These are phyloP conservation scores for Pythium vanterpoolii DNA, from an alignment of 352 stramenopile species.

Conservation along the genomic window DNA sequence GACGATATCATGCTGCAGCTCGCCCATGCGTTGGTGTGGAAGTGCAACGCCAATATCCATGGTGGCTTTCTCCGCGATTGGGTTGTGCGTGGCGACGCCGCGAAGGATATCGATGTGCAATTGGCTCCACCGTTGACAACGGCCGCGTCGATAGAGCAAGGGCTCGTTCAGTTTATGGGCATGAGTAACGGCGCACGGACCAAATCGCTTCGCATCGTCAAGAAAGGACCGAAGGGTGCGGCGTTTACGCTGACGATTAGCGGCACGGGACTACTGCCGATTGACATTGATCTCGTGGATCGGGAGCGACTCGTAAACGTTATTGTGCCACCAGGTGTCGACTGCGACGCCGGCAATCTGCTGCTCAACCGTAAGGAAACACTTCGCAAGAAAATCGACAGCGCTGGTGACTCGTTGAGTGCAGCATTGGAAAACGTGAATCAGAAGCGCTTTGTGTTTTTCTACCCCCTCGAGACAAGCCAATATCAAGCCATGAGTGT, in stretches of 20 bases:
- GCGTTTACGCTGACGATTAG: background rate
- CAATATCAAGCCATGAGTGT: conserved; percentile 5
- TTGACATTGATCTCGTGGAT: conserved; percentile 31
- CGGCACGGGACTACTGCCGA: background rate
- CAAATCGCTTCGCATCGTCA: background rate
- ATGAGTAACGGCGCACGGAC: background rate
- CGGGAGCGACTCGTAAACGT: background rate
- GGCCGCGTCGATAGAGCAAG: background rate
- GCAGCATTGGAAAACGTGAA: conserved; percentile 8
- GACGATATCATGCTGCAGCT: conserved; percentile 30
- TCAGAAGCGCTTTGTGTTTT: conserved; percentile 25
- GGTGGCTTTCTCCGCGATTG: conserved; percentile 30
- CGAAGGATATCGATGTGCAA: conserved; percentile 29
- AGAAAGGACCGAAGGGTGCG: background rate
- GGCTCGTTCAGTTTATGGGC: conserved; percentile 7
- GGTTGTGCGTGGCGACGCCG: conserved; percentile 24
- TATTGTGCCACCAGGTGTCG: conserved; percentile 18
- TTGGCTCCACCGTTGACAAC: conserved; percentile 18
- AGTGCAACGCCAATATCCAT: conserved; percentile 15
- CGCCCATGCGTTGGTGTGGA: conserved; percentile 23
- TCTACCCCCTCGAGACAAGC: conserved; percentile 6
- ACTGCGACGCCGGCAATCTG: conserved; percentile 26
- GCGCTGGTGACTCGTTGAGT: conserved; percentile 11
- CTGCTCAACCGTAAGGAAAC: conserved; percentile 10
- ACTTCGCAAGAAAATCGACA: conserved; percentile 22